Conservation (phyloP, 768 basidiomycete genomes). For the Auriscalpium orientale region DNA sequence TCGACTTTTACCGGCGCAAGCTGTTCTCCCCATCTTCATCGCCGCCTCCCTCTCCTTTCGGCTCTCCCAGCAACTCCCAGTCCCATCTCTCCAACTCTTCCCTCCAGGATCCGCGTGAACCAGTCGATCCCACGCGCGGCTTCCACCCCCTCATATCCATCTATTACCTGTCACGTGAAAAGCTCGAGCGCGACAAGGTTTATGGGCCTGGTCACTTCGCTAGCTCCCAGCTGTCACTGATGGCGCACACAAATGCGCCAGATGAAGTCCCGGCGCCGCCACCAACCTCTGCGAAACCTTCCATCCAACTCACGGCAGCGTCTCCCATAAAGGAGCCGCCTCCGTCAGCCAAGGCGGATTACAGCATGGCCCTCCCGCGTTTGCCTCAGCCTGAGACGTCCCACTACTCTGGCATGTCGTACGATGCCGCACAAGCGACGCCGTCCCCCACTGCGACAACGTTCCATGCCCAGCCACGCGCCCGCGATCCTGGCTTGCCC, state of each 20-base stretch:
- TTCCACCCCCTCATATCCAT: constrained; percentile 95
- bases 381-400: constrained; percentile 76
- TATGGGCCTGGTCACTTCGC: constrained; percentile 95
- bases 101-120: constrained; percentile 38
- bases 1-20: constrained; percentile 91
- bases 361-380: constrained; percentile 76
- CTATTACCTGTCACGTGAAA: constrained; percentile 93
- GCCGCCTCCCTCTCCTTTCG: constrained; percentile 44
- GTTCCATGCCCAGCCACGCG: constrained; percentile 57
- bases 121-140: constrained; percentile 78
- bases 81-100: constrained; percentile 43
- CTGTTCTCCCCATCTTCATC: constrained; percentile 56
- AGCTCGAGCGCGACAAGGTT: constrained; percentile 87
- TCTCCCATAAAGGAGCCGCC: constrained; percentile 23
- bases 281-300: constrained; percentile 15
- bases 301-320: constrained; percentile 8
- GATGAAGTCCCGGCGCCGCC: constrained; percentile 17
- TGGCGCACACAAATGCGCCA: not conserved
- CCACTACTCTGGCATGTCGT: constrained; percentile 77
- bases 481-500: constrained; percentile 56
- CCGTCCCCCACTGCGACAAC: constrained; percentile 53
- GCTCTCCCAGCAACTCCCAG: constrained; percentile 55
- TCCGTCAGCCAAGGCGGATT: constrained; percentile 48
- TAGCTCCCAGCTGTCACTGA: constrained; percentile 72
- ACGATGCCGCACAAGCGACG: constrained; percentile 45